Base-by-base conservation (phyloP, 108 stramenopile genomes). In the Chaetoceros tenuissimus region DNA sequence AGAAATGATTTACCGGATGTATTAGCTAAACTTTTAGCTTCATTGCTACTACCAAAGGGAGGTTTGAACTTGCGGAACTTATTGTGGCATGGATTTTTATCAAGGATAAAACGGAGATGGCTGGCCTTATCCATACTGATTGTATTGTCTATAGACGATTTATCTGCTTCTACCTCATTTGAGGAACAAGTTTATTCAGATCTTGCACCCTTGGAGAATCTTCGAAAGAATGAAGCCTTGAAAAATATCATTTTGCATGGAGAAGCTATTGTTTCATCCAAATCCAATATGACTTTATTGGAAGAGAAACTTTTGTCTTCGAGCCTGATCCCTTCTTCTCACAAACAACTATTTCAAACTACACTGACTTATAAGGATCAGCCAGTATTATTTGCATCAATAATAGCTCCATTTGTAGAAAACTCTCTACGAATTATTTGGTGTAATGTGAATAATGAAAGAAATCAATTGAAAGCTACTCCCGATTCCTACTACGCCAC, bases 21-120 rank as follows among this genome's bases (percentile, higher is more conserved):
- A 3, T 23, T 64, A 24, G 46, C 61, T 30, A 50, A 60, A 13
- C 63, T 76, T 7, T 51, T 78, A 30, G 57, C 50, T 57, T 47
- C 62, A 8, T 51, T 84, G 3, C 57, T 85, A 45, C 68, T 81
- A 20, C 78, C 78, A 19, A 66, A 46, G 22, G 47, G 26, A 19
- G 84, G 80, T 22, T 53, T 85, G 13, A 85, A 85, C 69, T 55
- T 85, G n/a, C 60, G 84, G 27, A 85, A 85, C 53, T 60, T 85
- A 29, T 26, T 81, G n/a, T 79, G 75, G 57, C 80, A 85, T 69
- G 84, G 84, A 3, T 85, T 85, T 62, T 17, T 81, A 17, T 52
- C 72, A n/a, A 48, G 56, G n/a, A 40, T 85, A 21, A 67, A 75
- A n/a, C 43, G 76, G 47, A 69, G 69, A 1, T 83, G 82, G 82